Evolutionary conservation across 352 stramenopile species (phyloP), one percentile per base, ranked within the genome.

Genomic region (Phytophthora colocasiae): DNA sequence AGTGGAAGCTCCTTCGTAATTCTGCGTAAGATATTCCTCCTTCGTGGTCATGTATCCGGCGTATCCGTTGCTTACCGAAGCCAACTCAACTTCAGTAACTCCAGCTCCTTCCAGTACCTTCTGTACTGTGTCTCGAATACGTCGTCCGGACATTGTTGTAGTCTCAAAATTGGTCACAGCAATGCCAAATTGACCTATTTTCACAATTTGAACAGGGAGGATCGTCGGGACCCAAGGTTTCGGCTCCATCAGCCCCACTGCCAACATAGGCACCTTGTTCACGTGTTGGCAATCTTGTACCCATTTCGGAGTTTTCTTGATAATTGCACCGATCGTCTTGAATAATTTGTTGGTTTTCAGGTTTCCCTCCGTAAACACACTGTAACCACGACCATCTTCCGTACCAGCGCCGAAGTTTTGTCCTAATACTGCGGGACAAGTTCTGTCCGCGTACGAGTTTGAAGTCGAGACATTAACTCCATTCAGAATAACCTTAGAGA

Each of bases 1-100:
- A 8, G 84, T 92, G 8, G 80, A 92, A 24, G 84, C 78, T 14
- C 84, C 84, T 66, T 92, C 84, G 57, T 92, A 92, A 54, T 90
- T 52, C 64, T 92, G 84, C 9, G 62, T 70, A 2, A 69, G 24
- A 58, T 92, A 92, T 50, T 92, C 84, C 24, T 92, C 83, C 6
- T 61, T 63, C 0, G 84, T 92, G 29, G 83, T 87, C 46, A 89
- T 62, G 58, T 92, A 92, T 32, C 76, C 67, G 15, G 77, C 71
- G 56, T 92, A 92, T 0, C 58, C 81, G 58, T 92, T 92, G 32
- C 64, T 85, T 41, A 87, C 61, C 1, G 79, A 66, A 9, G 64
- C 70, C 26, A 91, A 24, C 53, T 87, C 81, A 2, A 89, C 75
- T 50, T 89, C 66, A 9, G 44, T 75, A 11, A 85, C 71, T 1